Base-by-base conservation (phyloP, 768 basidiomycete species). In the Favolaschia claudopus region DNA sequence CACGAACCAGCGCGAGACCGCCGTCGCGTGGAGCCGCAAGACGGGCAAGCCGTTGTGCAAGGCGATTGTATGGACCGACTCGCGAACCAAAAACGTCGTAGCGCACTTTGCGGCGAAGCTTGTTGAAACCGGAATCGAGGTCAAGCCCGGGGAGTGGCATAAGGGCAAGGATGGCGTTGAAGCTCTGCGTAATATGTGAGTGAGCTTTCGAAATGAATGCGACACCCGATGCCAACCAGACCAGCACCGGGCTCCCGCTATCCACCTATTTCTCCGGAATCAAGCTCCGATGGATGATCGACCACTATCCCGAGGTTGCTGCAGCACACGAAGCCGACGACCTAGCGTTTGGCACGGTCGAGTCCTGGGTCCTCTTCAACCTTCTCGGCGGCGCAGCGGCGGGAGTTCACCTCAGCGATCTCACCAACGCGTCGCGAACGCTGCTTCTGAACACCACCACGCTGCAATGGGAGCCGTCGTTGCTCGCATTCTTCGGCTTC, bases 261-360 rank as follows among this genome's bases (percentile, higher is more conserved):
- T 97, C 96, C 15, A 99, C 96, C 0, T 99, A 99, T 77, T 99
- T 99, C 77, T 97, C 96, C 22, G 96, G 91, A 17, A 89, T 97
- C 73, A 99, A 98, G 77, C 81, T 97, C 62, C 86, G 92, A 40
- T 99, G 96, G 96, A 94, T 99, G 91, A 86, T 96, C 60, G 92
- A 96, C 72, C 87, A 98, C 70, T 76, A 89, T 69, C 80, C 83
- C 4, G 85, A 87, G 28, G 94, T 99, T 52, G 74, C 81, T 31
- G 80, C 84, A 38, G 96, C 97, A 0, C 89, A 95, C 69, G 86
- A 90, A 34, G 76, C 84, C 33, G 93, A 94, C 72, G 84, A 92
- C 58, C 82, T 99, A 13, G 77, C 89, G 20, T 95, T 98, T 69
- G 97, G 97, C 22, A 99, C 97, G 2, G 89, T 99, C 49, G 97